A percentile compares a stretch with the other conserved stretches of the same genome.
phyloP scores from a whole-genome alignment of 768 basidiomycete species.

The Collybiopsis luxurians region DNA sequence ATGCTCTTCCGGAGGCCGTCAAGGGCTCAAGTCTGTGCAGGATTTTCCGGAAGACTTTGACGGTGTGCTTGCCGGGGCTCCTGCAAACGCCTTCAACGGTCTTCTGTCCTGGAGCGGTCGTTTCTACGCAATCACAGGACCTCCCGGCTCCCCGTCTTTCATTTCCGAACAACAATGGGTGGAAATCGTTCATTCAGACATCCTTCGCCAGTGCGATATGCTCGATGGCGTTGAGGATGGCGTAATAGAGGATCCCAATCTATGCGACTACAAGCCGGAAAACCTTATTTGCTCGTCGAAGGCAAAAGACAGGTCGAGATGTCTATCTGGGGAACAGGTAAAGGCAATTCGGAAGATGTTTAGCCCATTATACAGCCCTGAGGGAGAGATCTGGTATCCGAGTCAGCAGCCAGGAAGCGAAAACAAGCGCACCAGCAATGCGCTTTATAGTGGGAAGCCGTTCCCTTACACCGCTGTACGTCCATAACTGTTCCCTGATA shows the following conservation, averaged over 20 bases:
- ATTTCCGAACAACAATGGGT: slow-evolving; percentile 13
- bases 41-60: slow-evolving; percentile 22
- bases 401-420: slow-evolving; percentile 15
- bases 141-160: slow-evolving; percentile 6
- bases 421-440: neutral
- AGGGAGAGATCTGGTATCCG: slow-evolving; percentile 11
- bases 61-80: slow-evolving; percentile 20
- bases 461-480: slow-evolving; percentile 5
- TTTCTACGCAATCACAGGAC: slow-evolving; percentile 2
- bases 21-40: slow-evolving; percentile 18
- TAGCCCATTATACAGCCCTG: slow-evolving; percentile 9
- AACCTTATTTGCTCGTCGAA: slow-evolving; percentile 11
- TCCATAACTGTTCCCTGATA: neutral
- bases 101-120: slow-evolving; percentile 2
- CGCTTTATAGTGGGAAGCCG: slow-evolving; percentile 5
- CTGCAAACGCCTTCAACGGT: slow-evolving; percentile 11
- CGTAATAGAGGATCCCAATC: slow-evolving; percentile 18
- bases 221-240: slow-evolving; percentile 21
- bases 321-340: slow-evolving; percentile 15
- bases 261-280: slow-evolving; percentile 18
- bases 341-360: slow-evolving; percentile 12
- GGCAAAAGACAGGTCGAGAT: neutral
- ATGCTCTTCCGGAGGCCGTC: slow-evolving; percentile 22
- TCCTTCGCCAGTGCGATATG: slow-evolving; percentile 19
- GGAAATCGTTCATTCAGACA: slow-evolving; percentile 15